Evolutionary conservation across 2,329 filamentous ascomycete genomes (phyloP).

Genomic region (Xylaria sp.): DNA sequence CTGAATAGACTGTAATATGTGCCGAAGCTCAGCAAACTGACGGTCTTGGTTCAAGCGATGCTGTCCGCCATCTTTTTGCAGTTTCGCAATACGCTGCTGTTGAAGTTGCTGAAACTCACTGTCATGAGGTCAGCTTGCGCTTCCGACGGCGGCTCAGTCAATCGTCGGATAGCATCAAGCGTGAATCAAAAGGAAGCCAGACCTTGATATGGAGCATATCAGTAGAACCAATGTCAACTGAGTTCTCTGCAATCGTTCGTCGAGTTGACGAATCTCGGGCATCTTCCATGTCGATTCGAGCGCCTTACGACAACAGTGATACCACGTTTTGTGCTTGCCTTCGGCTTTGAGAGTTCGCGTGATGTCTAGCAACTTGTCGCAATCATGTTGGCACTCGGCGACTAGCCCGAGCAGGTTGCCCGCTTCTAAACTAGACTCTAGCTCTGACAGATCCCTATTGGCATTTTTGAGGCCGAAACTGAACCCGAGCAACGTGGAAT

Average conservation of each 20-base stretch:
- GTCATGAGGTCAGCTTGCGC: conserved; percentile 7
- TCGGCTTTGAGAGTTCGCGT: conserved; percentile 25
- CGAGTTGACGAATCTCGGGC: conserved; percentile 23
- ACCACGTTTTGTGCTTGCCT: conserved; percentile 22
- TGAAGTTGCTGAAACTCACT: conserved; percentile 29
- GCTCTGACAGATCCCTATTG: conserved; percentile 19
- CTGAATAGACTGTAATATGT: conserved; percentile 29
- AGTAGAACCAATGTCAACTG: conserved; percentile 28
- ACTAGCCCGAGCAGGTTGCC: conserved; percentile 24
- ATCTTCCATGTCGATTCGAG: conserved; percentile 26
- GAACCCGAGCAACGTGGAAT: conserved; percentile 23
- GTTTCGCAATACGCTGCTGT: conserved; percentile 28
- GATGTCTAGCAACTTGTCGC: conserved; percentile 23
- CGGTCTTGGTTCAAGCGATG: conserved; percentile 32
- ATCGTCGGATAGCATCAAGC: not conserved
- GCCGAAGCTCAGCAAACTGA: conserved; percentile 30
- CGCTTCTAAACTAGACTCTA: conserved; percentile 2
- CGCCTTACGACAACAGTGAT: conserved; percentile 21
- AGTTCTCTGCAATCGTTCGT: conserved; percentile 31
- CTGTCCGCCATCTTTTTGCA: conserved; percentile 28
- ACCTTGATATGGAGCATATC: conserved; percentile 32
- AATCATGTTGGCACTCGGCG: conserved; percentile 26
- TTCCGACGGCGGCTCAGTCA: not conserved
- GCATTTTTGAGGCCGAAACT: conserved; percentile 24
- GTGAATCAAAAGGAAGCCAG: not conserved